A percentile compares a stretch with the other conserved stretches of the same genome.
Conservation (phyloP, 164 flowering plant species). For the Brasenia schreberi region DNA sequence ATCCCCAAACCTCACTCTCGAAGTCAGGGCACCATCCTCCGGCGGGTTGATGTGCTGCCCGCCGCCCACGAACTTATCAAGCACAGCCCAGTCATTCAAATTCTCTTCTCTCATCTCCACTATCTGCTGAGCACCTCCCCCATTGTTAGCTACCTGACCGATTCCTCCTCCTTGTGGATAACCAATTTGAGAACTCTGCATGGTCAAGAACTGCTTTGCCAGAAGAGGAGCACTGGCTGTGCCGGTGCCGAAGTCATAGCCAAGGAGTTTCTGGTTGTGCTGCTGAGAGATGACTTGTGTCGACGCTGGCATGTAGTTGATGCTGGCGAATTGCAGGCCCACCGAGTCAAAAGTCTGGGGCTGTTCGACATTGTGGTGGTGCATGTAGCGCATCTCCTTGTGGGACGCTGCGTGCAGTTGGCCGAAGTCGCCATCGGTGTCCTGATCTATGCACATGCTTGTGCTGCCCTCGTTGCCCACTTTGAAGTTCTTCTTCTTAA, state of each 20-base stretch:
- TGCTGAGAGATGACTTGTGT: constrained; percentile 18
- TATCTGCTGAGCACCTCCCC: constrained; percentile 21
- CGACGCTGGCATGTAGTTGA: constrained; percentile 20
- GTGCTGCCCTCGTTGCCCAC: constrained; percentile 30
- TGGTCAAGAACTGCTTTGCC: constrained; percentile 39
- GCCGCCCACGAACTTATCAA: constrained; percentile 31
- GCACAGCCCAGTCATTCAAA: constrained; percentile 55
- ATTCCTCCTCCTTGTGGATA: not conserved
- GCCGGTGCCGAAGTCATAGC: constrained; percentile 19
- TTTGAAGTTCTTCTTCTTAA: constrained; percentile 86
- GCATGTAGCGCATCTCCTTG: constrained; percentile 8
- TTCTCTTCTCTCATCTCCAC: constrained; percentile 14
- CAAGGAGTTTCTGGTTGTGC: constrained; percentile 13
- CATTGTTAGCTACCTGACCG: not conserved
- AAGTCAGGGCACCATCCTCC: constrained; percentile 10
- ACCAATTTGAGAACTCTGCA: not conserved
- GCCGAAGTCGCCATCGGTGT: constrained; percentile 8
- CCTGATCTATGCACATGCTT: constrained; percentile 13
- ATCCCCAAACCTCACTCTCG: constrained; percentile 27
- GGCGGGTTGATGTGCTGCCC: not conserved
- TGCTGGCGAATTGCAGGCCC: constrained; percentile 30
- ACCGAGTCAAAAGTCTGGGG: constrained; percentile 17
- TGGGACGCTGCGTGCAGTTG: constrained; percentile 11
- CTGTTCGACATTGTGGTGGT: constrained; percentile 3
- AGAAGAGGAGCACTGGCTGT: constrained; percentile 13